Percentiles rank a stretch among this genome's conserved stretches.
Conservation (phyloP, 768 basidiomycete species). For the Gymnopilus junonius region DNA sequence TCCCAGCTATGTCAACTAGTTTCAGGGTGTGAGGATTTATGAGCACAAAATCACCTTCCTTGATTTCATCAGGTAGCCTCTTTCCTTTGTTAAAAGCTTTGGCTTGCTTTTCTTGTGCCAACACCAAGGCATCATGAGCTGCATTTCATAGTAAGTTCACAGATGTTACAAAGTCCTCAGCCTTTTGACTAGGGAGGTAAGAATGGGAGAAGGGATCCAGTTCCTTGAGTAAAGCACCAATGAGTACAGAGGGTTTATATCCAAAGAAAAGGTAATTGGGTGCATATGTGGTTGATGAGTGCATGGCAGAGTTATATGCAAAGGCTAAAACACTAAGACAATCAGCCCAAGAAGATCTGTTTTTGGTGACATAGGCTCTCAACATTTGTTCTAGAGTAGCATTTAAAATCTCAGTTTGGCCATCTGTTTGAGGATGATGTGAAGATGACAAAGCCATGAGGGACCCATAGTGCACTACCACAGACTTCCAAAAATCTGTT, state of each 20-base stretch:
- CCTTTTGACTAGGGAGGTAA: constrained; percentile 4
- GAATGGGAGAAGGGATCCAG: not conserved
- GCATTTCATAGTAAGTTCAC: no score
- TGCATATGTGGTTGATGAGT: constrained; percentile 24
- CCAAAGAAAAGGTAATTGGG: constrained; percentile 35
- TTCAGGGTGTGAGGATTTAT: constrained; percentile 32
- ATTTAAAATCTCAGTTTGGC: constrained; percentile 34
- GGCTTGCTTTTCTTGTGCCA: constrained; percentile 16
- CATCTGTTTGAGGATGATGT: no score
- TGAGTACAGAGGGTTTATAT: constrained; percentile 10
- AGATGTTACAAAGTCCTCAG: constrained; percentile 7
- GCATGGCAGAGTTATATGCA: constrained; percentile 34
- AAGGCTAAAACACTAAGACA: constrained; percentile 29
- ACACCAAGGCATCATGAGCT: not conserved
- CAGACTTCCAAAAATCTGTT: constrained; percentile 29
- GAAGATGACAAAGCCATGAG: constrained; percentile 26
- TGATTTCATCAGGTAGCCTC: not conserved
- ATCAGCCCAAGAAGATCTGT: constrained; percentile 32
- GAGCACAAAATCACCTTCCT: constrained; percentile 23
- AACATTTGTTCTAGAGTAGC: constrained; percentile 31
- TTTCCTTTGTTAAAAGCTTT: constrained; percentile 11
- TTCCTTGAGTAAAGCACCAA: not conserved
- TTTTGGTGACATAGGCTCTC: constrained; percentile 18
- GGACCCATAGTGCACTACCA: constrained; percentile 22
- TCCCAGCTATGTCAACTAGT: constrained; percentile 22